Evolutionary conservation across 331 rosid genomes (phyloP).

Genomic region (Pyrus hybrid): DNA sequence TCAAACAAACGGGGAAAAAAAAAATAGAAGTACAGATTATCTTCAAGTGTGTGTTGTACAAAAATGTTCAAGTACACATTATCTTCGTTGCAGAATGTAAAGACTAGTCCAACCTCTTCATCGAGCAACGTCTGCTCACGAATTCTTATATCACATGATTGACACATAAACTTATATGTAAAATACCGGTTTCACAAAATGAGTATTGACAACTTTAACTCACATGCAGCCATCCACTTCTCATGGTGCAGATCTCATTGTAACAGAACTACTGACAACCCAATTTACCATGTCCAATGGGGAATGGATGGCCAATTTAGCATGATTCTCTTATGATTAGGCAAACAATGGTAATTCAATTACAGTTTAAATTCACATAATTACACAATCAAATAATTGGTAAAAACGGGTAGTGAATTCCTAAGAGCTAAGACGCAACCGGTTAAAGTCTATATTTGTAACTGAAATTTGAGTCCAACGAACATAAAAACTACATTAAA

Average conservation of each 20-base stretch:
- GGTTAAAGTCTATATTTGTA: neutral
- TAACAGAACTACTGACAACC: neutral
- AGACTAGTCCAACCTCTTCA: no score
- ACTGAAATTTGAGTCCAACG: neutral
- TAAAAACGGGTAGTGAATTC: neutral
- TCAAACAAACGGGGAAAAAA: no score
- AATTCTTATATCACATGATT: neutral
- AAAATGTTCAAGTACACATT: neutral
- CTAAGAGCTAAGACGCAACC: no score
- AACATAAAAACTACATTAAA: neutral
- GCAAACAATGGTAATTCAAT: neutral
- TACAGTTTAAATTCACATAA: neutral
- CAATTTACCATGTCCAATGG: neutral
- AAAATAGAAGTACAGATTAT: no score
- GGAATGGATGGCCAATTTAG: neutral
- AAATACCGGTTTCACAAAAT: neutral
- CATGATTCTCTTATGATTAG: neutral
- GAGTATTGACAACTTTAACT: neutral
- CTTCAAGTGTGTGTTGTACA: no score
- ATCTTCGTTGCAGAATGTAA: neutral
- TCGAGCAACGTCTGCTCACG: neutral
- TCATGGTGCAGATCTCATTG: neutral
- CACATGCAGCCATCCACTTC: neutral
- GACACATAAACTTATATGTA: neutral
- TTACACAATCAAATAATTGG: neutral